These are phyloP conservation scores for Claviceps pazoutovae DNA, from an alignment of 2,329 filamentous ascomycete genomes.

Conservation along the genomic window DNA sequence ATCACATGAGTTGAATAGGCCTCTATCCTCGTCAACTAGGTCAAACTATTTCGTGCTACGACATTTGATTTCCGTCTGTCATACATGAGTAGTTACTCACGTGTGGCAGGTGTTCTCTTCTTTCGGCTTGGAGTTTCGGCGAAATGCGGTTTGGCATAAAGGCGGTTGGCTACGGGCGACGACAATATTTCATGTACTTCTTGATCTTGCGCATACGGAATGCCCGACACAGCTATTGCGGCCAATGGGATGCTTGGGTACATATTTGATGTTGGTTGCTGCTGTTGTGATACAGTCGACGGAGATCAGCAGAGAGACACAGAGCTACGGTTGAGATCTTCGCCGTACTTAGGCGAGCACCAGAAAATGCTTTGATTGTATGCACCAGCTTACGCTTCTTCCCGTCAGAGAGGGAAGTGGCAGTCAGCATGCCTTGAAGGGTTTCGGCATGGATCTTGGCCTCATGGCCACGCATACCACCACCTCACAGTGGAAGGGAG, in stretches of 20 bases:
- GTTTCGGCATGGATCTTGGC: no score
- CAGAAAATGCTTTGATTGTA: not conserved
- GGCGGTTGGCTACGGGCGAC: not conserved
- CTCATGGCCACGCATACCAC: no score
- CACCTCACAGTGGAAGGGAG: no score
- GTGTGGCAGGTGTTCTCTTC: not conserved
- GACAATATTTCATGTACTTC: not conserved
- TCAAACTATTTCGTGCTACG: not conserved
- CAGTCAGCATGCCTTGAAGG: no score
- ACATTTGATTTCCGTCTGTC: not conserved
- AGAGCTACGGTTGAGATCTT: not conserved
- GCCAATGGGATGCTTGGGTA: not conserved
- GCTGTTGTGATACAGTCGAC: not conserved
- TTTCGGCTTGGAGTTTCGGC: not conserved
- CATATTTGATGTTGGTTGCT: not conserved
- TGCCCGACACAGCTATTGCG: no score
- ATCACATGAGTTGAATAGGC: conserved; percentile 11
- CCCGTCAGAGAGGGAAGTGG: not conserved
- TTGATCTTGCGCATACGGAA: not conserved
- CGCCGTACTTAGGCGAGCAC: not conserved
- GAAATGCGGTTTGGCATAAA: not conserved
- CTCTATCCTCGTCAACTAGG: conserved; percentile 25
- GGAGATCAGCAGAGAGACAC: not conserved
- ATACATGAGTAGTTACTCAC: not conserved
- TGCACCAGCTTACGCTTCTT: not conserved